Conservation (phyloP, 768 basidiomycete species). For the Cystobasidium onofrii region DNA sequence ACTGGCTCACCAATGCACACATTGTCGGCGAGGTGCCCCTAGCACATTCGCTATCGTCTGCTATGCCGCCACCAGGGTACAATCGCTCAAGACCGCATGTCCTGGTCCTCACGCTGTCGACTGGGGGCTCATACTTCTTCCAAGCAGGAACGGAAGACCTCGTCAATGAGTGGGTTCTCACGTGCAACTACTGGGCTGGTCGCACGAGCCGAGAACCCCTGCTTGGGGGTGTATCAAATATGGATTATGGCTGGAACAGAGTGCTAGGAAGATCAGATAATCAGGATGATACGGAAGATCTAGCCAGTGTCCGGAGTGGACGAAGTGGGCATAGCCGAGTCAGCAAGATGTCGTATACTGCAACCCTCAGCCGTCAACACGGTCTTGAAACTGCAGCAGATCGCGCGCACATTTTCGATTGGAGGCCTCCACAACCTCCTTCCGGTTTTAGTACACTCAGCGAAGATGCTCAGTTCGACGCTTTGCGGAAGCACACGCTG, state of each 20-base stretch:
- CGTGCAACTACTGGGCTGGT: constrained; percentile 99
- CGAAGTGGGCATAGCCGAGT: constrained; percentile 41
- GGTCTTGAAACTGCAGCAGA: constrained; percentile 50
- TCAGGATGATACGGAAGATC: constrained; percentile 45
- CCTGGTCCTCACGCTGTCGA: constrained; percentile 82
- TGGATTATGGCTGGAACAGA: constrained; percentile 98
- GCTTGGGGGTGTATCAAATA: constrained; percentile 91
- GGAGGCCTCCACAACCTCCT: constrained; percentile 84
- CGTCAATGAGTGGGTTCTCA: constrained; percentile 97
- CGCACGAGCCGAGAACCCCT: constrained; percentile 90
- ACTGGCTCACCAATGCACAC: constrained; percentile 92
- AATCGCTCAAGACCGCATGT: constrained; percentile 82
- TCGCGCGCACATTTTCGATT: constrained; percentile 73
- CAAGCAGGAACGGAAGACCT: constrained; percentile 97
- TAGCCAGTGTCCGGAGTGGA: constrained; percentile 38
- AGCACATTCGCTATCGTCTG: constrained; percentile 76
- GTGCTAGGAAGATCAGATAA: constrained; percentile 45
- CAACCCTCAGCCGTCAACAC: constrained; percentile 36
- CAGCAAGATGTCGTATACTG: constrained; percentile 59
- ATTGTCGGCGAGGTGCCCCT: constrained; percentile 73
- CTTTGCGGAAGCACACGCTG: constrained; percentile 69
- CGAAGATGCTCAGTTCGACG: constrained; percentile 87
- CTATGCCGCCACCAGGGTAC: constrained; percentile 84
- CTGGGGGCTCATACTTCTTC: constrained; percentile 91
- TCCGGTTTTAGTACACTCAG: constrained; percentile 74